A percentile compares a stretch with the other conserved stretches of the same genome.
Evolutionary conservation across 352 stramenopile genomes (phyloP).

Genomic region (Phytophthora hibernalis): DNA sequence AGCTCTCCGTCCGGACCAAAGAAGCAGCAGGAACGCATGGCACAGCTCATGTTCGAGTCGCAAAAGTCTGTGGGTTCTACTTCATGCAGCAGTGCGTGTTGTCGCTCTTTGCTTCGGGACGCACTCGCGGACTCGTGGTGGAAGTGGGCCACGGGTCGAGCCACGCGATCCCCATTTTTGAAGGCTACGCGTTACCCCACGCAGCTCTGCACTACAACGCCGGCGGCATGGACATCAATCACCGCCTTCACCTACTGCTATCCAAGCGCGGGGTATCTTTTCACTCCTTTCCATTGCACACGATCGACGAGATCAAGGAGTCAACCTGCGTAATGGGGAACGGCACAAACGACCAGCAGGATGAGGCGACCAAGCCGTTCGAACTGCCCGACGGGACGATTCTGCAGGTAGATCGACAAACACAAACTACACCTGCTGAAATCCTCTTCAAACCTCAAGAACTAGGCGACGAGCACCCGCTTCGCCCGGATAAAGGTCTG

Average conservation of each 20-base stretch:
- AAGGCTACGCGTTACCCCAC: constrained; percentile 83
- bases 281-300: constrained; percentile 72
- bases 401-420: constrained; percentile 83
- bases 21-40: constrained; percentile 81
- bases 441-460: constrained; percentile 89
- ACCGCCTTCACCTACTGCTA: constrained; percentile 74
- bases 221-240: constrained; percentile 80
- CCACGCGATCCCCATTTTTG: constrained; percentile 88
- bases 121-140: constrained; percentile 86
- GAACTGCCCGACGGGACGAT: constrained; percentile 89
- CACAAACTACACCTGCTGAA: constrained; percentile 71
- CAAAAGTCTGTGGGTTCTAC: constrained; percentile 84
- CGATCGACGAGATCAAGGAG: constrained; percentile 91
- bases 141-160: constrained; percentile 88
- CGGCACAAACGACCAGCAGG: constrained; percentile 35
- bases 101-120: constrained; percentile 86
- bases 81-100: constrained; percentile 87
- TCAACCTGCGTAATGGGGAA: constrained; percentile 48
- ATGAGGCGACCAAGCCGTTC: constrained; percentile 62
- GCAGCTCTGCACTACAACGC: constrained; percentile 72
- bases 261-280: constrained; percentile 74
- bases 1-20: constrained; percentile 62
- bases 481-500: constrained; percentile 62
- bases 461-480: constrained; percentile 93
- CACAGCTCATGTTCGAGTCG: constrained; percentile 89